Percentiles rank a stretch among this genome's conserved stretches.
These are phyloP conservation scores for Lecanicillium sp. DNA, from an alignment of 2,329 filamentous ascomycete species.

Conservation along the genomic window DNA sequence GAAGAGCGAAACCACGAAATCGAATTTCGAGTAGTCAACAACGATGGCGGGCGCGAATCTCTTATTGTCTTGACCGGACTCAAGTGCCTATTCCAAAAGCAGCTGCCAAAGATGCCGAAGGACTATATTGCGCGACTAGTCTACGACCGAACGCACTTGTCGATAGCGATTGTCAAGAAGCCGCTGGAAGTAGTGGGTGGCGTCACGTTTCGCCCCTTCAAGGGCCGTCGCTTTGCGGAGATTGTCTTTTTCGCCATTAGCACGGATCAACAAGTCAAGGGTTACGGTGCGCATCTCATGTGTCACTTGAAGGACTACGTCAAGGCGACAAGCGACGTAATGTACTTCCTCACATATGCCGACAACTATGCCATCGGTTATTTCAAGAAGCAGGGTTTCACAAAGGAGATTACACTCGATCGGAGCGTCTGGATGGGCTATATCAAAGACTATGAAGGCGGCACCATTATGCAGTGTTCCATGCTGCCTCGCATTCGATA, in stretches of 20 bases:
- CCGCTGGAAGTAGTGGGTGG: constrained; percentile 93
- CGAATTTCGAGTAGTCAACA: constrained; percentile 96
- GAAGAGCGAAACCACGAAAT: constrained; percentile 94
- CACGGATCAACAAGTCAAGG: constrained; percentile 97
- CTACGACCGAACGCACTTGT: constrained; percentile 93
- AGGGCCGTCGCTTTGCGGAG: constrained; percentile 86
- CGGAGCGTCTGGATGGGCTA: constrained; percentile 97
- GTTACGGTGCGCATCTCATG: constrained; percentile 97
- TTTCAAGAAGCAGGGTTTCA: constrained; percentile 99
- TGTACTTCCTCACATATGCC: constrained; percentile 98
- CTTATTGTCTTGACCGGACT: constrained; percentile 91
- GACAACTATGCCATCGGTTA: constrained; percentile 99
- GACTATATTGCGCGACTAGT: constrained; percentile 97
- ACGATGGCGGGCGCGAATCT: constrained; percentile 81
- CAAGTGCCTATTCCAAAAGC: constrained; percentile 98
- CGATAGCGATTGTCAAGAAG: constrained; percentile 95
- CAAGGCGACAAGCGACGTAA: constrained; percentile 91
- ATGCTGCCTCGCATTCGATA: constrained; percentile 96
- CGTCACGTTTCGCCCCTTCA: constrained; percentile 94
- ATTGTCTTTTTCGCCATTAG: constrained; percentile 98
- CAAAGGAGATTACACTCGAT: constrained; percentile 93
- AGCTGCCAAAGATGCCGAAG: constrained; percentile 98
- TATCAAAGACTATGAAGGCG: constrained; percentile 98
- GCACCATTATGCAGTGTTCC: constrained; percentile 98
- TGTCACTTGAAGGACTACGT: constrained; percentile 97